phyloP scores from a whole-genome alignment of 352 stramenopile genomes.

The Thalassiosira sp. region DNA sequence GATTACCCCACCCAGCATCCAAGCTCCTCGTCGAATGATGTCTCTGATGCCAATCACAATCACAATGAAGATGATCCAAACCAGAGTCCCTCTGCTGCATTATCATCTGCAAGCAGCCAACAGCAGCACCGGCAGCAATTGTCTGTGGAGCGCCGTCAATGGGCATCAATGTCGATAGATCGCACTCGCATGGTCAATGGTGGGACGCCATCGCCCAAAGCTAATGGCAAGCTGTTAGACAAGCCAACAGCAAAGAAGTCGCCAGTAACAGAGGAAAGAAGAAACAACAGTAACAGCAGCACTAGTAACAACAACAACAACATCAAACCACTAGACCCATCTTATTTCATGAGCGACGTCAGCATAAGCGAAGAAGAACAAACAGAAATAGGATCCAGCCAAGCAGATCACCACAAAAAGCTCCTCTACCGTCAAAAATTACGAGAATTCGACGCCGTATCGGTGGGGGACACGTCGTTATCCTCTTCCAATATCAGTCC shows the following conservation, averaged over 20 bases:
- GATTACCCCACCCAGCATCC: too few species aligned
- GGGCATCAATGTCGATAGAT: constrained; percentile 6
- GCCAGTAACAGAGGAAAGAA: neutral
- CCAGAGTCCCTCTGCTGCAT: neutral
- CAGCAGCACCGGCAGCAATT: neutral
- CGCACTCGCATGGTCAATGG: constrained; percentile 13
- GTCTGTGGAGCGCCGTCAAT: constrained; percentile 4
- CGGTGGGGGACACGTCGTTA: neutral
- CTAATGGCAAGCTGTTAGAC: too few species aligned
- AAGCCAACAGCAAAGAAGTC: too few species aligned
- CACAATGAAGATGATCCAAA: too few species aligned
- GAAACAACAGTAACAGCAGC: neutral
- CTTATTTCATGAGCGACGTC: constrained; percentile 33
- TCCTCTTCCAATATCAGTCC: constrained; percentile 8
- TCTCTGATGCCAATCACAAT: too few species aligned
- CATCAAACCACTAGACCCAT: neutral
- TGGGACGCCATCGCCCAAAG: too few species aligned
- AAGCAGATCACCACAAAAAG: constrained; percentile 21
- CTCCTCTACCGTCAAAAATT: constrained; percentile 26
- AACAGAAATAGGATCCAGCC: constrained; percentile 1
- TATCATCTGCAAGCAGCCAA: neutral
- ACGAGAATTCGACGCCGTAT: constrained; percentile 1
- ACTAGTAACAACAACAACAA: neutral
- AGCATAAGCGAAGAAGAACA: constrained; percentile 17
- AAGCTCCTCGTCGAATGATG: too few species aligned